A percentile compares a stretch with the other conserved stretches of the same genome.
phyloP scores from a whole-genome alignment of 2,329 filamentous ascomycete species.

The Gremmenia infestans region DNA sequence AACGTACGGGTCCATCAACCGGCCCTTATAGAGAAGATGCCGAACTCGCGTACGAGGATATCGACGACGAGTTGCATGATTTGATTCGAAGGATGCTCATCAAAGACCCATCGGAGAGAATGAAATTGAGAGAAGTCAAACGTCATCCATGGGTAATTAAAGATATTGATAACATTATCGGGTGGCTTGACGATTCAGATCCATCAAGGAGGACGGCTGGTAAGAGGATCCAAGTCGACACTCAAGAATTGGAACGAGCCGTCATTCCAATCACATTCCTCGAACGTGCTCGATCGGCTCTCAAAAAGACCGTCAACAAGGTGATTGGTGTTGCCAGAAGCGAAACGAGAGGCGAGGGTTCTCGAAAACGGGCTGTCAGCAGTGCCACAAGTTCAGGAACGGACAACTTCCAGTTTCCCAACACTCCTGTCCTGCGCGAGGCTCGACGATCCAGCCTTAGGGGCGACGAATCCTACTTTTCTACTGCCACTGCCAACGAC shows the following conservation, averaged over 20 bases:
- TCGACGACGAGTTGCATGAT: constrained; percentile 76
- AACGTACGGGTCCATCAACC: constrained; percentile 39
- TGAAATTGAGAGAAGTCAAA: constrained; percentile 87
- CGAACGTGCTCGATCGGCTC: constrained; percentile 74
- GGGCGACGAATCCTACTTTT: constrained; percentile 52
- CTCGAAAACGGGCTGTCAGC: constrained; percentile 53
- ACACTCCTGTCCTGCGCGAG: constrained; percentile 32
- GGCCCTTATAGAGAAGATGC: constrained; percentile 70
- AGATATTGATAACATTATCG: constrained; percentile 66
- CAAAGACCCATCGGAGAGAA: constrained; percentile 86
- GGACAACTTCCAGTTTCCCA: constrained; percentile 52
- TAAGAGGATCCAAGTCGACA: constrained; percentile 86
- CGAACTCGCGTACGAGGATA: constrained; percentile 77
- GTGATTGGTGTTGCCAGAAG: constrained; percentile 43
- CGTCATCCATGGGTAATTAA: constrained; percentile 86
- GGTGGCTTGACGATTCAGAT: constrained; percentile 94
- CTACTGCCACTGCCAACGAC: constrained; percentile 36
- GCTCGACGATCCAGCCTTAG: constrained; percentile 50
- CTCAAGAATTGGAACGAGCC: constrained; percentile 81
- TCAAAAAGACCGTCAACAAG: constrained; percentile 63
- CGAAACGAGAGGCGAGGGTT: constrained; percentile 50
- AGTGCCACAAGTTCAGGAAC: constrained; percentile 60
- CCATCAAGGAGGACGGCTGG: constrained; percentile 72
- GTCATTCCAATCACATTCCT: constrained; percentile 86
- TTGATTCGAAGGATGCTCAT: constrained; percentile 73